These are phyloP conservation scores for Daedalea quercina DNA, from an alignment of 768 basidiomycete genomes.

Conservation along the genomic window DNA sequence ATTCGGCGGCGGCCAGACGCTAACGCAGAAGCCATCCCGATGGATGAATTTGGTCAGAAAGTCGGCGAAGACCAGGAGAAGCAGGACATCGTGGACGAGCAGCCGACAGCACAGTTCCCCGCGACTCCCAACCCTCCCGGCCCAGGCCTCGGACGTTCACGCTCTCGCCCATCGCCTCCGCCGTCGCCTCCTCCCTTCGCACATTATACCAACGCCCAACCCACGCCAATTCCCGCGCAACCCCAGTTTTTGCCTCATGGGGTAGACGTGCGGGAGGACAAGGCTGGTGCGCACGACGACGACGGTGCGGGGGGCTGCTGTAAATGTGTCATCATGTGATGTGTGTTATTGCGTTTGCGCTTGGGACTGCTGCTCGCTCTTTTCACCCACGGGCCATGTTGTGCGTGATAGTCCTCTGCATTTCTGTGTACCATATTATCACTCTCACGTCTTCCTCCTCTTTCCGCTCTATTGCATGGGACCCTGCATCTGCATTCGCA, in stretches of 20 bases:
- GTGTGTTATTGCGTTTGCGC: not conserved
- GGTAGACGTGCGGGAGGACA: not conserved
- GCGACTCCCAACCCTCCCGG: not conserved
- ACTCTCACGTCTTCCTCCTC: not conserved
- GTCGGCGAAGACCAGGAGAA: slow-evolving; percentile 17
- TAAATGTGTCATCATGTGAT: slow-evolving; percentile 83
- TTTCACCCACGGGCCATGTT: not conserved
- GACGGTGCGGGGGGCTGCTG: slow-evolving; percentile 58
- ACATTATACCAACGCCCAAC: slow-evolving; percentile 32
- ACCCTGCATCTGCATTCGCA: not conserved
- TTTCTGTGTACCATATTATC: not conserved
- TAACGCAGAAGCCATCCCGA: slow-evolving; percentile 35
- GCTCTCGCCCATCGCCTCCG: slow-evolving; percentile 22
- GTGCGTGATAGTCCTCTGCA: not conserved
- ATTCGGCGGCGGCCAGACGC: slow-evolving; percentile 43
- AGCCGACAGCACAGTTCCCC: not conserved
- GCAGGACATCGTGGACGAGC: slow-evolving; percentile 9
- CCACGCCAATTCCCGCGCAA: slow-evolving; percentile 4
- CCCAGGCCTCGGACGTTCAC: slow-evolving; percentile 14
- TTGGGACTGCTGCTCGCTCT: not conserved
- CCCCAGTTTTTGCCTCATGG: slow-evolving; percentile 2
- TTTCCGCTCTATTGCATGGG: not conserved
- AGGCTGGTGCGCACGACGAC: slow-evolving; percentile 34
- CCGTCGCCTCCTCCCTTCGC: slow-evolving; percentile 60
- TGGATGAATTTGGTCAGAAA: slow-evolving; percentile 60